These are phyloP conservation scores for Candida glaebosa DNA, from an alignment of 805 yeast genomes.

Conservation along the genomic window DNA sequence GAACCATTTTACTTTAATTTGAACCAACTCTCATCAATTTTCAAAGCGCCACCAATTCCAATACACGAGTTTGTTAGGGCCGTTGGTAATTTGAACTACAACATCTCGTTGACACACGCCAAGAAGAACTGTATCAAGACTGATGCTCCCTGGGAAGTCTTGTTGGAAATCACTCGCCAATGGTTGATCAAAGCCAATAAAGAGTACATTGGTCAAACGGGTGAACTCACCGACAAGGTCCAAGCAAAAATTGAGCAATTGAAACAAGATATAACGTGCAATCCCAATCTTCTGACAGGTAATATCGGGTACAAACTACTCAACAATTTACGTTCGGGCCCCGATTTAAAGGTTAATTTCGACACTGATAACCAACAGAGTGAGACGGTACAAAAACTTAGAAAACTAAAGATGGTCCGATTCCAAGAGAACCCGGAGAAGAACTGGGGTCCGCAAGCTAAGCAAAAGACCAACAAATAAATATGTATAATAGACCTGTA, in stretches of 20 bases:
- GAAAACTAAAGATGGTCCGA: slow-evolving; percentile 78
- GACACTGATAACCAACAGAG: slow-evolving; percentile 57
- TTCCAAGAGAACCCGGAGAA: slow-evolving; percentile 91
- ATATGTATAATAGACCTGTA: background rate
- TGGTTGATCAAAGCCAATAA: slow-evolving; percentile 45
- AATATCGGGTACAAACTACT: slow-evolving; percentile 54
- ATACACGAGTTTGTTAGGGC: slow-evolving; percentile 71
- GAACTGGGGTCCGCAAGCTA: slow-evolving; percentile 96
- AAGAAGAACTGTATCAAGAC: slow-evolving; percentile 84
- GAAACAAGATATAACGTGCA: slow-evolving; percentile 29
- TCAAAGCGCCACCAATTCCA: slow-evolving; percentile 84
- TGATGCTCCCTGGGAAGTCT: slow-evolving; percentile 76
- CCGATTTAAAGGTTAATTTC: slow-evolving; percentile 45
- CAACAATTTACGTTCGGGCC: slow-evolving; percentile 32
- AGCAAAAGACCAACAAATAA: slow-evolving; percentile 41
- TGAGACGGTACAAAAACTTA: slow-evolving; percentile 51
- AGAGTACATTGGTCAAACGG: slow-evolving; percentile 19
- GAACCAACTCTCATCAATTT: slow-evolving; percentile 66
- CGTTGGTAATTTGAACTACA: slow-evolving; percentile 76
- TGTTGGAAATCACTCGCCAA: slow-evolving; percentile 69
- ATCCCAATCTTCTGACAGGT: slow-evolving; percentile 37
- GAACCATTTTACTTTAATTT: slow-evolving; percentile 82
- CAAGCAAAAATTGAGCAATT: slow-evolving; percentile 18
- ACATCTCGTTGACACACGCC: slow-evolving; percentile 87
- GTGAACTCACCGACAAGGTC: slow-evolving; percentile 9